Evolutionary conservation across 2,329 filamentous ascomycete species (phyloP), one percentile per base, ranked within the genome.

Genomic region (Plenodomus biglobosus): DNA sequence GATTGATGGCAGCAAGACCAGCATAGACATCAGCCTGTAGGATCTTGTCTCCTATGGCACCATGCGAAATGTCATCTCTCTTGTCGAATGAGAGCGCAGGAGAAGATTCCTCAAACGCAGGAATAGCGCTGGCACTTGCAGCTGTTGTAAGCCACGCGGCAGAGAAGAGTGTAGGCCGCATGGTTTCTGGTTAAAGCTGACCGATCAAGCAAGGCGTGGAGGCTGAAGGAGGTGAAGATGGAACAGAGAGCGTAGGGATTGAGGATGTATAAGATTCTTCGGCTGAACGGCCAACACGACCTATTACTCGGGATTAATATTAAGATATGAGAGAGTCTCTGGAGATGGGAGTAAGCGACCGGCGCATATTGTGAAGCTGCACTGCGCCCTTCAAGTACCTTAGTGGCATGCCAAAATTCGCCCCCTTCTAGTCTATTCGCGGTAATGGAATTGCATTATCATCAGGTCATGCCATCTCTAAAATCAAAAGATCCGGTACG

Each of bases 1-100:
- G 63, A 7, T 60, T 64, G 32, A 62, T 48, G 30, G 48, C 58
- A 21, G 63, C 63, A 44, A 56, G 42, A 22, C 57, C 56, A 38
- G 62, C 62, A 6, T 58, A 54, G 11, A 64, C 39, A 52, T 66
- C 63, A 13, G 58, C 46, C 13, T 60, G 50, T 13, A 64, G 44
- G 13, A 57, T 44, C 42, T 59, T 62, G 22, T 52, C 52, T 34
- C 55, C 52, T 21, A 53, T 34, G n/a, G 49, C 11, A 13, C 37
- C 44, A 18, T 42, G 22, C 7, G 44, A 45, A 5, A 48, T 32
- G 36, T 58, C 57, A 13, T 56, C 50, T 42, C 56, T 55, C 34
- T 56, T 58, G 43, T 62, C 58, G 21, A 60, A 57, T 8, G 54
- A 44, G 11, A 40, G 34, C 13, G 42, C 35, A 13, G 52, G 20